Percentiles rank a stretch among this genome's conserved stretches.
These are phyloP conservation scores for Colletotrichum orchidophilum DNA, from an alignment of 2,329 filamentous ascomycete genomes.

Conservation along the genomic window DNA sequence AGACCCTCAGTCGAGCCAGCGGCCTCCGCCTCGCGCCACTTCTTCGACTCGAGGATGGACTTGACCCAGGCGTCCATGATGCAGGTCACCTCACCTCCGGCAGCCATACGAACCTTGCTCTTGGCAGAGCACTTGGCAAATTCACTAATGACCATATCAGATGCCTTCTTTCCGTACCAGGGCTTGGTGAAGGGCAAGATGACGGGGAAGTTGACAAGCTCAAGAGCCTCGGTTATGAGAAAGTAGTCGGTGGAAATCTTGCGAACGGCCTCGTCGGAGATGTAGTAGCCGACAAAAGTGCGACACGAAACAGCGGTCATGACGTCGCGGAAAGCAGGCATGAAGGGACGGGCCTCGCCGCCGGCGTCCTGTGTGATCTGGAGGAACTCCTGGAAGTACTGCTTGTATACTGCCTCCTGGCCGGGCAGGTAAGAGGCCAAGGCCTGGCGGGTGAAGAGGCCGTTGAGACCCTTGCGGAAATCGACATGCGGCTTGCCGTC, in stretches of 20 bases:
- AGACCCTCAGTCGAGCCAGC: conserved; percentile 74
- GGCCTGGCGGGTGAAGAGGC: conserved; percentile 90
- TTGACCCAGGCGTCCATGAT: conserved; percentile 97
- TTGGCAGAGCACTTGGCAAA: conserved; percentile 93
- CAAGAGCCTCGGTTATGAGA: conserved; percentile 92
- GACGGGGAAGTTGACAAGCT: conserved; percentile 98
- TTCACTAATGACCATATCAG: conserved; percentile 89
- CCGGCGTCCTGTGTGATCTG: conserved; percentile 76
- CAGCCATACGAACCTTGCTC: conserved; percentile 90
- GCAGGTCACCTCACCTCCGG: conserved; percentile 86
- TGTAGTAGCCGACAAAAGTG: conserved; percentile 97
- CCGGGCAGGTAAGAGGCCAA: conserved; percentile 89
- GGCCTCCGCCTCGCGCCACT: conserved; percentile 81
- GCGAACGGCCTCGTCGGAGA: conserved; percentile 88
- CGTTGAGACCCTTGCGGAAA: conserved; percentile 96
- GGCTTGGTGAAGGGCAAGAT: conserved; percentile 95
- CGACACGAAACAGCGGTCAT: conserved; percentile 95
- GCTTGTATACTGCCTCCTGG: conserved; percentile 90
- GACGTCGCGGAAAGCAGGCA: conserved; percentile 90
- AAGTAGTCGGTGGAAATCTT: conserved; percentile 98
- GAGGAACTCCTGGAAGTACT: conserved; percentile 84
- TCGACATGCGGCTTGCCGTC: conserved; percentile 96
- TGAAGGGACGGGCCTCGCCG: conserved; percentile 84
- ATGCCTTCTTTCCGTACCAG: conserved; percentile 96
- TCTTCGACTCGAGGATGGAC: conserved; percentile 85